These are phyloP conservation scores for Purshia tridentata DNA, from an alignment of 306 rosid species.

Conservation along the genomic window DNA sequence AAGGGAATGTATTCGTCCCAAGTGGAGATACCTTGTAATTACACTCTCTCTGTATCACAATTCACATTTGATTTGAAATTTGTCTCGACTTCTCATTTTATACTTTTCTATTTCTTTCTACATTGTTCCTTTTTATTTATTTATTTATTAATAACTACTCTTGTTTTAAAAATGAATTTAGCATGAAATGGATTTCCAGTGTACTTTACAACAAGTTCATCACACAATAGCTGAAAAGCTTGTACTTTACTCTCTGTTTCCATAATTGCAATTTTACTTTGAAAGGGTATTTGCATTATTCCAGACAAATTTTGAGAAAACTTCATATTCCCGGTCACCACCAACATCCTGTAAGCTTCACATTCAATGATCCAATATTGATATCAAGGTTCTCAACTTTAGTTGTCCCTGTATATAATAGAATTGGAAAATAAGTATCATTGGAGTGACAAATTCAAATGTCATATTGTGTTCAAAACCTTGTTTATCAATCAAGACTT, in stretches of 20 bases:
- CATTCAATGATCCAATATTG: constrained; percentile 55
- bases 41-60: no score
- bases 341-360: constrained; percentile 60
- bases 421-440: not conserved
- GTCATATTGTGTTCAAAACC: not conserved
- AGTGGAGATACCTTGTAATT: no score
- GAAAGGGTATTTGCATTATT: constrained; percentile 54
- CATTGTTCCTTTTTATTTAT: no score
- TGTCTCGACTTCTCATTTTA: no score
- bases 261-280: constrained; percentile 24
- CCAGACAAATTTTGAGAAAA: constrained; percentile 34
- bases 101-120: no score
- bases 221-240: not conserved
- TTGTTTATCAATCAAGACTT: not conserved
- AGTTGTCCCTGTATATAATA: constrained; percentile 50
- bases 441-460: not conserved
- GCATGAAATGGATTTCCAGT: no score
- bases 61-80: no score
- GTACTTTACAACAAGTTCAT: not conserved
- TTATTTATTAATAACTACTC: no score
- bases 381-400: constrained; percentile 53
- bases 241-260: not conserved
- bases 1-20: no score
- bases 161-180: no score
- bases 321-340: constrained; percentile 44